Base-by-base conservation (phyloP, 345 rosid genomes). In the Firmiana major region DNA sequence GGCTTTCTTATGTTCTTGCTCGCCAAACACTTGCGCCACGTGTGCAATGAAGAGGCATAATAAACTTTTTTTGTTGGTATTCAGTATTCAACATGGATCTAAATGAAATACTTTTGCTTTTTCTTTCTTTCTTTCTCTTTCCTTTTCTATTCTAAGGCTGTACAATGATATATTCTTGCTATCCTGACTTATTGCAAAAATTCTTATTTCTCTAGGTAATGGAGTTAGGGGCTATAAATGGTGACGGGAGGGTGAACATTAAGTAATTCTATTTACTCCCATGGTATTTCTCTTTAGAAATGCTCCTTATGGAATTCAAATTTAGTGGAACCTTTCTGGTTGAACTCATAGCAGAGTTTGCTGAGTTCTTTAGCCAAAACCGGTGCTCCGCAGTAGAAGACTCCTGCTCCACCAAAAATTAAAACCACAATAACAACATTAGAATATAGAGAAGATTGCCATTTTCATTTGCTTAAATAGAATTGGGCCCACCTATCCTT, bases 301-400 rank as follows among this genome's bases (percentile, higher is more conserved):
- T 93, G 95, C 82, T 96, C 99, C 72, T 96, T 96, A 90, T 93
- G 99, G 85, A 96, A 96, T 72, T 96, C 99, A 64, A 96, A 96
- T 83, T 91, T 96, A 22, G 98, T 92, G 70, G 95, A 83, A 49
- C 99, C 95, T 77, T 89, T 96, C 84, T 96, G 99, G 73, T 93
- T 96, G 86, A 90, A 93, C 72, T 93, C 97, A 57, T 86, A 83
- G 86, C 98, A 96, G 66, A 96, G 97, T 73, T 90, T 91, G 90
- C 90, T 84, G 7, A 96, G 90, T 83, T 93, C 99, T 82, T 96
- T 92, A 12, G 90, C 99, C 85, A 96, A 78, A 63, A 92, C 93
- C 2, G 98, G 97, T 71, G 95, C 93, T 8, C 99, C 99, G n/a
- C 99, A 96, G 76, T 96, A 96, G 75, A 96, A 96, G 17, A 96